These are phyloP conservation scores for Candida gigantensis DNA, from an alignment of 1,139 yeast species.

Conservation along the genomic window DNA sequence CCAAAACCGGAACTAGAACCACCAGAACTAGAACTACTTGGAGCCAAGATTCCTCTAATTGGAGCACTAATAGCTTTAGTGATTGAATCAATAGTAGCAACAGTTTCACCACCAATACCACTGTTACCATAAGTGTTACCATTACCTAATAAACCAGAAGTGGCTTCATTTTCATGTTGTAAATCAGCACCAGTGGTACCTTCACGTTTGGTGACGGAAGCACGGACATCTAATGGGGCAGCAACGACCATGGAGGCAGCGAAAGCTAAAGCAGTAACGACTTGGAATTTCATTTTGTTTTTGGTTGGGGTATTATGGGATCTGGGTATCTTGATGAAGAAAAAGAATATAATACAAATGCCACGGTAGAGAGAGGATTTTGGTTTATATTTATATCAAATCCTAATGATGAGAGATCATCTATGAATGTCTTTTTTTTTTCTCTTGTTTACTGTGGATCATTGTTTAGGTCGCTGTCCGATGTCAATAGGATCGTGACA, in stretches of 20 bases:
- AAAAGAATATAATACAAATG: neutral
- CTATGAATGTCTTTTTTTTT: no score
- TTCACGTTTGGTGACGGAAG: slow-evolving; percentile 3
- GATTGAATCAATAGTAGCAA: slow-evolving; percentile 1
- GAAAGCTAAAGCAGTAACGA: slow-evolving; percentile 3
- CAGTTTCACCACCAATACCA: neutral
- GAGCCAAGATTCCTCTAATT: slow-evolving; percentile 1
- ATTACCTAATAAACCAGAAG: slow-evolving; percentile 5
- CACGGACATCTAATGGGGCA: slow-evolving; percentile 3
- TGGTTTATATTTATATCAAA: neutral
- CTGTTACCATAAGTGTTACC: slow-evolving; percentile 5
- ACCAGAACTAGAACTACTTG: neutral
- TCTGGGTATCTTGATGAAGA: neutral
- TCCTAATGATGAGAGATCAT: no score
- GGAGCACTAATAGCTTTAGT: neutral
- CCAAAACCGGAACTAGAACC: neutral
- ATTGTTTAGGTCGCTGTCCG: no score
- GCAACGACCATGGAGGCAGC: slow-evolving; percentile 4
- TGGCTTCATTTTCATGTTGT: slow-evolving; percentile 2
- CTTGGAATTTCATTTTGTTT: slow-evolving; percentile 1
- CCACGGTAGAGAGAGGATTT: neutral
- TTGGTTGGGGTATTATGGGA: neutral
- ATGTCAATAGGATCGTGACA: no score
- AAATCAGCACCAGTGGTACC: slow-evolving; percentile 4
- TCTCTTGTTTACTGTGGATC: no score